phyloP scores from a whole-genome alignment of 768 basidiomycete genomes.

The Tulasnella sp. region DNA sequence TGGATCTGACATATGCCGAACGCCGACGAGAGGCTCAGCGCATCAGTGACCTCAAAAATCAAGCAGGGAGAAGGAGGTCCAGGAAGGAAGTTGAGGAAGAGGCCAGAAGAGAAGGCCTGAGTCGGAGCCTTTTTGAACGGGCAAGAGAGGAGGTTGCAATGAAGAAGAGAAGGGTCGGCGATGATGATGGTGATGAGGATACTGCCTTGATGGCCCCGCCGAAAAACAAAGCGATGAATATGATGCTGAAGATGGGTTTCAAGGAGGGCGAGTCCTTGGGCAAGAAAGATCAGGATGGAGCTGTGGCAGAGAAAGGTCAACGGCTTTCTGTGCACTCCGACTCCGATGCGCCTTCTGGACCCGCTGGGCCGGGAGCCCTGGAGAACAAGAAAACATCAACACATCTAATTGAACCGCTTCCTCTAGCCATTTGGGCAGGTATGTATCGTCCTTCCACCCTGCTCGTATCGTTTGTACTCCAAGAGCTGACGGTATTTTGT shows the following conservation, averaged over 20 bases:
- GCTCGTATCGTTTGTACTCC: not conserved
- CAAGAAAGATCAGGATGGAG: constrained; percentile 41
- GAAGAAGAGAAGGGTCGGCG: not conserved
- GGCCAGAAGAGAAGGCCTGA: constrained; percentile 31
- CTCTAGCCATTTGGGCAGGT: constrained; percentile 77
- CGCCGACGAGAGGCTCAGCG: constrained; percentile 54
- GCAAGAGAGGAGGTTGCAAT: constrained; percentile 42
- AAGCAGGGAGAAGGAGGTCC: constrained; percentile 38
- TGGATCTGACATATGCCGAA: constrained; percentile 46
- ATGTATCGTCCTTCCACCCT: constrained; percentile 21
- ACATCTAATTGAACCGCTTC: constrained; percentile 57
- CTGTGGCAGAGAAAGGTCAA: constrained; percentile 38
- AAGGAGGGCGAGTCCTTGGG: constrained; percentile 74
- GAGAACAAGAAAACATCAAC: not conserved
- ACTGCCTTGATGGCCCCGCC: not conserved
- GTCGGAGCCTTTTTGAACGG: constrained; percentile 63
- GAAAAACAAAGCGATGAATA: constrained; percentile 65
- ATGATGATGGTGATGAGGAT: not conserved
- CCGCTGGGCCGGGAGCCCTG: constrained; percentile 9
- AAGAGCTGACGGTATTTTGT: not conserved
- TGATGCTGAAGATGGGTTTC: constrained; percentile 95
- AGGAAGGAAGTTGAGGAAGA: constrained; percentile 48
- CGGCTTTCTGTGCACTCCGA: constrained; percentile 20
- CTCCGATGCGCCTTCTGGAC: constrained; percentile 7
- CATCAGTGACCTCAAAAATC: constrained; percentile 50